Conservation (phyloP, 768 basidiomycete genomes). For the Megacollybia marginata region DNA sequence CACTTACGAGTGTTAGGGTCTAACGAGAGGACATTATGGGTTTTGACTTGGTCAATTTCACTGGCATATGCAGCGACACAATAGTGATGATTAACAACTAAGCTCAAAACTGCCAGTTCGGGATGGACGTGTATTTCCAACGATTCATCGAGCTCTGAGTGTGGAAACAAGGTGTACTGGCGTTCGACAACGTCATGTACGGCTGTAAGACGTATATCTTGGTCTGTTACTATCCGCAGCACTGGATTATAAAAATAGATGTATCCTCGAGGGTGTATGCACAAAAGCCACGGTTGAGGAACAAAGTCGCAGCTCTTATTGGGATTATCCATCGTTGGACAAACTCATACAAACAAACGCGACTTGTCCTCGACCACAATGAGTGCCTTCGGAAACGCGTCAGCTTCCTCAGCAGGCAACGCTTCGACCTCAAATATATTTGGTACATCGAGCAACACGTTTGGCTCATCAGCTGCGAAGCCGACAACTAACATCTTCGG, state of each 20-base stretch:
- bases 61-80: constrained; percentile 39
- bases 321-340: too few species aligned
- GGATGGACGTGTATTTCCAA: constrained; percentile 39
- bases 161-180: constrained; percentile 17
- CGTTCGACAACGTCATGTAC: constrained; percentile 16
- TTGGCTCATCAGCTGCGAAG: not conserved
- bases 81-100: constrained; percentile 39
- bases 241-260: constrained; percentile 39
- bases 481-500: not conserved
- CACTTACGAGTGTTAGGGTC: constrained; percentile 19
- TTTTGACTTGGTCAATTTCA: constrained; percentile 12
- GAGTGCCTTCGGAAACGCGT: constrained; percentile 12
- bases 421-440: too few species aligned
- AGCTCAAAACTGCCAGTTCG: constrained; percentile 17
- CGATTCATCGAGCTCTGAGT: constrained; percentile 23
- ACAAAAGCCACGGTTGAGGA: constrained; percentile 26
- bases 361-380: not conserved
- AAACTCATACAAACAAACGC: too few species aligned
- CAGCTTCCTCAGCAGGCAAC: not conserved
- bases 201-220: constrained; percentile 36
- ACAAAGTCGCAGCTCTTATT: constrained; percentile 4
- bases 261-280: constrained; percentile 41
- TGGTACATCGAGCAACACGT: not conserved
- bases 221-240: constrained; percentile 37
- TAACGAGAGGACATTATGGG: constrained; percentile 15